These are phyloP conservation scores for Wallacemonas sp. DNA, from an alignment of 208 protist genomes.

Conservation along the genomic window DNA sequence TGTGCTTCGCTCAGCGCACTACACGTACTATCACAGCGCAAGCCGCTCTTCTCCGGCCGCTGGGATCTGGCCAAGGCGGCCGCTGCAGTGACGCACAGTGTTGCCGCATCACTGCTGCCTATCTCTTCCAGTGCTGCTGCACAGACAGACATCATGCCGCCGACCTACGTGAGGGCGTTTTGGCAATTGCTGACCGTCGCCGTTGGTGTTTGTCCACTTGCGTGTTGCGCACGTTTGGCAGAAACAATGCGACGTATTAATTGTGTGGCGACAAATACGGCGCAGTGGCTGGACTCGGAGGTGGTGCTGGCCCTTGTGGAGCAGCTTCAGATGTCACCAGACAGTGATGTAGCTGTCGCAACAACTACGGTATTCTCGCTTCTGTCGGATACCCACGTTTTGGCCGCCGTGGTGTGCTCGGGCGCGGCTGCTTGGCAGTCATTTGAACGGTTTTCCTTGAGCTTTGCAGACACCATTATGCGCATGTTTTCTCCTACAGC, in stretches of 20 bases:
- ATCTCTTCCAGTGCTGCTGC: too few relatives aligned
- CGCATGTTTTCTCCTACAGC: too few relatives aligned
- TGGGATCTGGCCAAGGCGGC: slow-evolving; percentile 37
- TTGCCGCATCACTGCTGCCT: slow-evolving; percentile 1
- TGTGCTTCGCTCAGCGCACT: slow-evolving; percentile 12
- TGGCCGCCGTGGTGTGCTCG: slow-evolving; percentile 5
- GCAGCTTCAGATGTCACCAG: slow-evolving; percentile 1
- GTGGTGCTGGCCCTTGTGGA: slow-evolving; percentile 11
- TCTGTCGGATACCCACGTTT: slow-evolving; percentile 21
- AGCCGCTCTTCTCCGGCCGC: slow-evolving; percentile 11
- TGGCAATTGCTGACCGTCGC: too few relatives aligned
- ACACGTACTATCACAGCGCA: background rate
- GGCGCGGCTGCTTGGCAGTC: too few relatives aligned
- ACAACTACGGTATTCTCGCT: slow-evolving; percentile 21
- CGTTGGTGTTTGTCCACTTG: too few relatives aligned
- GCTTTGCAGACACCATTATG: too few relatives aligned
- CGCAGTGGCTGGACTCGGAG: background rate
- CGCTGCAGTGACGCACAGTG: slow-evolving; percentile 17
- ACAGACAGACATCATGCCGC: too few relatives aligned
- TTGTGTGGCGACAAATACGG: too few relatives aligned
- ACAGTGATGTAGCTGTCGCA: background rate
- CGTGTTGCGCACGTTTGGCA: too few relatives aligned
- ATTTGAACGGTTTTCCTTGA: too few relatives aligned
- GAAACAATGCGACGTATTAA: too few relatives aligned
- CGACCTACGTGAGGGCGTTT: too few relatives aligned